Conservation (phyloP, 768 basidiomycete genomes). For the Pisolithus tinctorius region DNA sequence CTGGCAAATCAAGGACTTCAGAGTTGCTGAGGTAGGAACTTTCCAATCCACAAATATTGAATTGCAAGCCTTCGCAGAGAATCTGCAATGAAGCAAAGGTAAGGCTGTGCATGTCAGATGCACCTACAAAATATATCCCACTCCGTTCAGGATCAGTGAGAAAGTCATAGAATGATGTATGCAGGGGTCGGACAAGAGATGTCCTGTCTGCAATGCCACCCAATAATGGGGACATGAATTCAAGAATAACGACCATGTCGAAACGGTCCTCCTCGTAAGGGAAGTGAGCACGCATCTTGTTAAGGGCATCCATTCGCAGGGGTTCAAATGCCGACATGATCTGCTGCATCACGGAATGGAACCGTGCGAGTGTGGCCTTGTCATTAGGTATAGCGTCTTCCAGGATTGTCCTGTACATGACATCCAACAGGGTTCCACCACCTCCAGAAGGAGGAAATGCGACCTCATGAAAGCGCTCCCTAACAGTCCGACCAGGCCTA, state of each 20-base stretch:
- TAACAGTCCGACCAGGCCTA: background rate
- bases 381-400: background rate
- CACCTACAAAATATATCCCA: background rate
- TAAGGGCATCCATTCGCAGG: background rate
- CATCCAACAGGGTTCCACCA: background rate
- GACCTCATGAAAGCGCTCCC: background rate
- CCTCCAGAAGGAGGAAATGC: background rate
- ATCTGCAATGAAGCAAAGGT: background rate
- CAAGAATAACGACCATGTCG: background rate
- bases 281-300: background rate
- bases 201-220: background rate
- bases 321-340: background rate
- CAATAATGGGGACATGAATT: background rate
- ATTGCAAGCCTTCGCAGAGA: background rate
- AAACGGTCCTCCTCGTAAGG: background rate
- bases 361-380: background rate
- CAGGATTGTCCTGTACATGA: background rate
- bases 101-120: background rate
- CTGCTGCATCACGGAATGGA: background rate
- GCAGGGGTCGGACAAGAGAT: slow-evolving; percentile 11
- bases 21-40: background rate
- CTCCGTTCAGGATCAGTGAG: slow-evolving; percentile 9
- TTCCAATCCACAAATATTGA: background rate
- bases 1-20: background rate
- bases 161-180: slow-evolving; percentile 24